A percentile compares a stretch with the other conserved stretches of the same genome.
Evolutionary conservation across 352 stramenopile genomes (phyloP).

Genomic region (Phytopythium vexans): DNA sequence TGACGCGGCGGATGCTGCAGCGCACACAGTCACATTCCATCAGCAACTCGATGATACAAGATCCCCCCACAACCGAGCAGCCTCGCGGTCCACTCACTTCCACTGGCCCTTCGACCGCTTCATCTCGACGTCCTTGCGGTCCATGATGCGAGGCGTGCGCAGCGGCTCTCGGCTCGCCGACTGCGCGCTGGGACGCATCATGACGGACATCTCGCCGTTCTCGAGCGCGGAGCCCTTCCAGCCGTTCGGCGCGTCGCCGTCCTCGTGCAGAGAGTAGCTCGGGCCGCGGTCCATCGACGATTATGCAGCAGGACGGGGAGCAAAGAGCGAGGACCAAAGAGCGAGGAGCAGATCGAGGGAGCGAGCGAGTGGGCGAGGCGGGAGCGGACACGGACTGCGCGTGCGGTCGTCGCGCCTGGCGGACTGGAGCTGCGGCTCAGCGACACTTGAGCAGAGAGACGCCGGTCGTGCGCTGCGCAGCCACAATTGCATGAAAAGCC

Average conservation of each 20-base stretch:
- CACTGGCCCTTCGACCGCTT: conserved; percentile 72
- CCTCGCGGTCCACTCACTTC: conserved; percentile 44
- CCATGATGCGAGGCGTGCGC: conserved; percentile 63
- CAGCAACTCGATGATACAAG: conserved; percentile 3
- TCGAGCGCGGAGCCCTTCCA: conserved; percentile 7
- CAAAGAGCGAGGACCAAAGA: too few relatives aligned
- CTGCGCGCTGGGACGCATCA: conserved; percentile 20
- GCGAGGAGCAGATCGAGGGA: too few relatives aligned
- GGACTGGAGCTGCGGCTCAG: too few relatives aligned
- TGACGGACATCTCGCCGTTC: conserved; percentile 11
- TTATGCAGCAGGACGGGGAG: too few relatives aligned
- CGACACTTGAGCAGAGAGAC: too few relatives aligned
- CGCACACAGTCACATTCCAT: conserved; percentile 2
- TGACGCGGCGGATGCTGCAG: conserved; percentile 69
- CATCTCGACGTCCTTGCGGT: conserved; percentile 60
- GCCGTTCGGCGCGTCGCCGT: conserved; percentile 11
- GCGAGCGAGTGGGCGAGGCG: too few relatives aligned
- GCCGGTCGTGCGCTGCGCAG: too few relatives aligned
- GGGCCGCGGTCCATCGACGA: conserved; percentile 35
- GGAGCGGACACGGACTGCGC: too few relatives aligned
- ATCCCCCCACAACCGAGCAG: neutral
- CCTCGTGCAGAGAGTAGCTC: conserved; percentile 50
- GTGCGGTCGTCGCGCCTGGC: too few relatives aligned
- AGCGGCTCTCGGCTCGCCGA: conserved; percentile 8
- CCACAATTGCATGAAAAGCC: too few relatives aligned